Conservation (phyloP, 108 stramenopile genomes). For the Skeletonema grethae region DNA sequence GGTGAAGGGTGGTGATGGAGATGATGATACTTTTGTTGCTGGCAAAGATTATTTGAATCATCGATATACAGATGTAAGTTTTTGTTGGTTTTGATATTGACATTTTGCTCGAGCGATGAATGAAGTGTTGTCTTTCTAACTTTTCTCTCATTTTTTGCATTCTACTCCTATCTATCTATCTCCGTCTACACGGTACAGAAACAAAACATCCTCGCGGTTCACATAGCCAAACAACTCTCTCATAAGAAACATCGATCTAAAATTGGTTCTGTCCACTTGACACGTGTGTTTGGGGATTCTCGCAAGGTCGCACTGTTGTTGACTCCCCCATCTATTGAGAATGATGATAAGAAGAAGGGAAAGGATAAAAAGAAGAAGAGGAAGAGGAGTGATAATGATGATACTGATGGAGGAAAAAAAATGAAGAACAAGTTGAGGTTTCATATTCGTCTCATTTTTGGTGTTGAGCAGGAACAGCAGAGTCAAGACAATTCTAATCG, state of each 20-base stretch:
- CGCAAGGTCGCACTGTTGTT: slow-evolving; percentile 54
- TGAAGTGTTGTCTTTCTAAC: not conserved
- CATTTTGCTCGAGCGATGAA: not conserved
- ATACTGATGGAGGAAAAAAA: slow-evolving; percentile 3
- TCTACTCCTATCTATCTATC: no score
- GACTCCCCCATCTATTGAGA: slow-evolving; percentile 28
- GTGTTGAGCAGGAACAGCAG: slow-evolving; percentile 48
- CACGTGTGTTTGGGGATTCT: slow-evolving; percentile 46
- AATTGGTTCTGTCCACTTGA: slow-evolving; percentile 56
- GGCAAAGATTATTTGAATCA: slow-evolving; percentile 80
- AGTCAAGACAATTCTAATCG: slow-evolving; percentile 1
- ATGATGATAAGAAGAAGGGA: not conserved
- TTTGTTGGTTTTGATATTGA: not conserved
- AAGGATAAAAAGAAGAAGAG: slow-evolving; percentile 25
- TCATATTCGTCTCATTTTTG: slow-evolving; percentile 75
- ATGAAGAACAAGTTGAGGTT: slow-evolving; percentile 50
- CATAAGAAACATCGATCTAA: slow-evolving; percentile 49
- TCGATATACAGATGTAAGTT: slow-evolving; percentile 82
- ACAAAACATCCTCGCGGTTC: slow-evolving; percentile 66
- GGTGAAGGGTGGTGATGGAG: slow-evolving; percentile 25
- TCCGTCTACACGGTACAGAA: slow-evolving; percentile 49
- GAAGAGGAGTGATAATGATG: slow-evolving; percentile 24
- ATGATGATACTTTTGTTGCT: slow-evolving; percentile 44
- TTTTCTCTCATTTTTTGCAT: not conserved
- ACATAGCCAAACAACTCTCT: slow-evolving; percentile 61